phyloP scores from a whole-genome alignment of 192 early-diverging fungal species.

The Backusella sp. region DNA sequence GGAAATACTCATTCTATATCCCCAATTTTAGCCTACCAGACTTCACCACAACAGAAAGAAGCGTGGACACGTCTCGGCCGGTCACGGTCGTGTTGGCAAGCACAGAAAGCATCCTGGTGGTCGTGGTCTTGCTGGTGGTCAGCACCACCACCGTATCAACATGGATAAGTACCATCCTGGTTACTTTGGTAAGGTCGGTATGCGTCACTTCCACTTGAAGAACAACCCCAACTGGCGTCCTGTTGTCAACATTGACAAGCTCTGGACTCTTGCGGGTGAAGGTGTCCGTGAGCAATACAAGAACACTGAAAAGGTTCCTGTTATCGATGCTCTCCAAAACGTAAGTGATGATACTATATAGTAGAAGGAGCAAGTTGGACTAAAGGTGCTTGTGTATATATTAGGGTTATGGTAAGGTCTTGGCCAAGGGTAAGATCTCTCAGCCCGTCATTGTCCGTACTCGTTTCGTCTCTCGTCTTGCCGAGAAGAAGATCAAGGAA shows the following conservation, averaged over 20 bases:
- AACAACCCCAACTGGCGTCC: constrained; percentile 83
- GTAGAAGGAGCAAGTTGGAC: too few species aligned
- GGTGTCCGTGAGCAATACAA: constrained; percentile 81
- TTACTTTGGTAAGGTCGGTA: constrained; percentile 99
- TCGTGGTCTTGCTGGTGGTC: constrained; percentile 99
- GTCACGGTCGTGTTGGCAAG: constrained; percentile 99
- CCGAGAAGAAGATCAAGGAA: constrained; percentile 99
- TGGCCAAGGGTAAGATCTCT: constrained; percentile 92
- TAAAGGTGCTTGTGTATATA: not conserved
- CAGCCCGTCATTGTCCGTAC: constrained; percentile 96
- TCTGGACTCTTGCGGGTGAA: constrained; percentile 90
- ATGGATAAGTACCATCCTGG: constrained; percentile 99
- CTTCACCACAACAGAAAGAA: constrained; percentile 91
- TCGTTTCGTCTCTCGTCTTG: constrained; percentile 85
- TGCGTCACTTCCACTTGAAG: constrained; percentile 99
- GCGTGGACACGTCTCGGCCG: constrained; percentile 99
- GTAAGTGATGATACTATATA: not conserved
- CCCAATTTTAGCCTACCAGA: constrained; percentile 68
- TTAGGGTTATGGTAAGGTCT: constrained; percentile 92
- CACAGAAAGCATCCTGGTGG: constrained; percentile 99
- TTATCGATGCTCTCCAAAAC: constrained; percentile 82
- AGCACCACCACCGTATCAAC: constrained; percentile 99
- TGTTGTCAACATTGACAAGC: constrained; percentile 90
- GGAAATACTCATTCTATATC: not conserved
- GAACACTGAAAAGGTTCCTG: constrained; percentile 89